These are phyloP conservation scores for Podaxis rugospora DNA, from an alignment of 768 basidiomycete genomes.

Conservation along the genomic window DNA sequence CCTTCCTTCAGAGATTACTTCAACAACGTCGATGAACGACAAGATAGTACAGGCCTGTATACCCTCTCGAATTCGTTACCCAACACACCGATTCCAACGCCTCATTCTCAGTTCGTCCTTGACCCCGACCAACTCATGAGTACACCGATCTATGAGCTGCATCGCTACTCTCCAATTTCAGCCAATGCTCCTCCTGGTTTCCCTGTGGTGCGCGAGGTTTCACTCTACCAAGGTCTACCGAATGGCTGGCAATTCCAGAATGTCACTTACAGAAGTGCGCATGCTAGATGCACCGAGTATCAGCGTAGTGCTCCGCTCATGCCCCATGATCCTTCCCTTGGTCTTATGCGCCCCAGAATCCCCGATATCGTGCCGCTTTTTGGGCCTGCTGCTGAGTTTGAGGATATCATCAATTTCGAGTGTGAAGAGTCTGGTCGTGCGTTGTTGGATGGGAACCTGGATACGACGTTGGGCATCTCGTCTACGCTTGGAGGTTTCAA, in stretches of 20 bases:
- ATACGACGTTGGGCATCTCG: neutral
- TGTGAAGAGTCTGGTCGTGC: conserved; percentile 6
- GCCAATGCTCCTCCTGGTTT: conserved; percentile 17
- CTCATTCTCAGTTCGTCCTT: conserved; percentile 6
- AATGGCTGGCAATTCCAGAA: conserved; percentile 44
- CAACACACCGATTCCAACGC: conserved; percentile 6
- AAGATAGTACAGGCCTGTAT: conserved; percentile 4
- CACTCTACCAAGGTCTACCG: conserved; percentile 41
- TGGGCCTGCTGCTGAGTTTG: conserved; percentile 23
- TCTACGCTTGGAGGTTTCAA: neutral
- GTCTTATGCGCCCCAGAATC: conserved; percentile 26
- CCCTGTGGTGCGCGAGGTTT: conserved; percentile 43
- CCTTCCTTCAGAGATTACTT: conserved; percentile 21
- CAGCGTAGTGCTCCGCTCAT: conserved; percentile 11
- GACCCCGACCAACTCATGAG: neutral
- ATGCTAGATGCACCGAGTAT: conserved; percentile 30
- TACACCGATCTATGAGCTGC: neutral
- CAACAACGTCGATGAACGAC: conserved; percentile 13
- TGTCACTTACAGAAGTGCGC: conserved; percentile 29
- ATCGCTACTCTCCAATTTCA: conserved; percentile 2
- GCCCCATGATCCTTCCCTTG: conserved; percentile 16
- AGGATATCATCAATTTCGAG: conserved; percentile 11
- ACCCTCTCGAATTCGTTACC: neutral
- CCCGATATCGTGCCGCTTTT: conserved; percentile 37
- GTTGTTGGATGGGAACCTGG: neutral